Conservation (phyloP, 441 rosid species). For the Breynia disticha region DNA sequence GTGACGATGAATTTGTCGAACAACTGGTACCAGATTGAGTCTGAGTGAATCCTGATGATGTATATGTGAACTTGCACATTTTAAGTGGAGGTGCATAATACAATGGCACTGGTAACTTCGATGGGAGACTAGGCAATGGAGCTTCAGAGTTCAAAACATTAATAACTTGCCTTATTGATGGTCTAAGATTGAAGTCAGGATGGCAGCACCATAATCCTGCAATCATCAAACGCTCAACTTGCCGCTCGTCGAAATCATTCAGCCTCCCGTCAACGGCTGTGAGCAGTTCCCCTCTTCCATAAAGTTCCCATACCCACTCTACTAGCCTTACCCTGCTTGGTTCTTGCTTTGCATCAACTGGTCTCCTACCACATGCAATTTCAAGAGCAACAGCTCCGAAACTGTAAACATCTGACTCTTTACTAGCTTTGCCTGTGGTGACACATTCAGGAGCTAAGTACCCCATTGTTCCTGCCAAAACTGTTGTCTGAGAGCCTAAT, state of each 20-base stretch:
- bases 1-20: no score
- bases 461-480: slow-evolving; percentile 22
- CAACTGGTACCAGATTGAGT: no score
- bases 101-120: slow-evolving; percentile 19
- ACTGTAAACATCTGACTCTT: slow-evolving; percentile 29
- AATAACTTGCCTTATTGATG: slow-evolving; percentile 19
- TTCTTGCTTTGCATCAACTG: slow-evolving; percentile 7
- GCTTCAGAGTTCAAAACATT: slow-evolving; percentile 22
- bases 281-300: slow-evolving; percentile 20
- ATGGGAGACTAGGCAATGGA: slow-evolving; percentile 22
- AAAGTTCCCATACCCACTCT: slow-evolving; percentile 36
- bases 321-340: slow-evolving; percentile 8
- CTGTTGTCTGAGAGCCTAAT: slow-evolving; percentile 14
- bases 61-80: neutral
- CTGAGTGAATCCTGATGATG: no score
- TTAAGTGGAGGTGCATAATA: slow-evolving; percentile 12
- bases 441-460: slow-evolving; percentile 21
- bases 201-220: slow-evolving; percentile 39
- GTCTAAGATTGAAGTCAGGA: slow-evolving; percentile 21
- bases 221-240: slow-evolving; percentile 19
- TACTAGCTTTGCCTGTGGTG: slow-evolving; percentile 24
- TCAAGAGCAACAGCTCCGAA: slow-evolving; percentile 29
- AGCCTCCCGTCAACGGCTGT: slow-evolving; percentile 26
- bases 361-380: slow-evolving; percentile 27
- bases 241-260: slow-evolving; percentile 11